Evolutionary conservation across 495 filamentous ascomycete genomes (phyloP).

Genomic region (Venustampulla echinocandica): DNA sequence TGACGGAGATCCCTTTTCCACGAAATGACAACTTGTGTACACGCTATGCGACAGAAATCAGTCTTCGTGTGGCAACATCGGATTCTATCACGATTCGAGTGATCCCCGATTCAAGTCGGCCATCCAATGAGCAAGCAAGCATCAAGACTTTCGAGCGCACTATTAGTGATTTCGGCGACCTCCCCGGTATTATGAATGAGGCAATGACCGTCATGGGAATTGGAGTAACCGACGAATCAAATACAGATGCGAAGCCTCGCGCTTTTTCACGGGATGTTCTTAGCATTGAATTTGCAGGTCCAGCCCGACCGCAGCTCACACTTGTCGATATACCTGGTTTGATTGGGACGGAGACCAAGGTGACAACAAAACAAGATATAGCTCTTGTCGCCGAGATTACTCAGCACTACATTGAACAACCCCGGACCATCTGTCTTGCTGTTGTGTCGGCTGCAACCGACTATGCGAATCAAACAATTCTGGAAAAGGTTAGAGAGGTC

Average conservation of each 20-base stretch:
- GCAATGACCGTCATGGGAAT: constrained; percentile 34
- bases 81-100: constrained; percentile 29
- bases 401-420: constrained; percentile 47
- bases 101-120: constrained; percentile 26
- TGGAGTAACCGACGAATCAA: not conserved
- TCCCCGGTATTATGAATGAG: constrained; percentile 37
- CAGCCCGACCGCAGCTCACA: constrained; percentile 51
- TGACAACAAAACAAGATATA: constrained; percentile 33
- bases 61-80: constrained; percentile 31
- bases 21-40: constrained; percentile 40
- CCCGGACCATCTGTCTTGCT: constrained; percentile 48
- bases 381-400: constrained; percentile 43
- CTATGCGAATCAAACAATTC: constrained; percentile 40
- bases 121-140: constrained; percentile 19
- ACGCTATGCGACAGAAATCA: constrained; percentile 43
- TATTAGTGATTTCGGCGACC: constrained; percentile 30
- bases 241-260: constrained; percentile 8
- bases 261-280: constrained; percentile 55
- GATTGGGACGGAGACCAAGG: constrained; percentile 37
- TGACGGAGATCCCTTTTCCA: constrained; percentile 52
- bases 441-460: constrained; percentile 46
- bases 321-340: constrained; percentile 61
- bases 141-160: constrained; percentile 27
- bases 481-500: constrained; percentile 30
- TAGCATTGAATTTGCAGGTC: constrained; percentile 52